Evolutionary conservation across 2,329 filamentous ascomycete species (phyloP).

Genomic region (Didymella sp.): DNA sequence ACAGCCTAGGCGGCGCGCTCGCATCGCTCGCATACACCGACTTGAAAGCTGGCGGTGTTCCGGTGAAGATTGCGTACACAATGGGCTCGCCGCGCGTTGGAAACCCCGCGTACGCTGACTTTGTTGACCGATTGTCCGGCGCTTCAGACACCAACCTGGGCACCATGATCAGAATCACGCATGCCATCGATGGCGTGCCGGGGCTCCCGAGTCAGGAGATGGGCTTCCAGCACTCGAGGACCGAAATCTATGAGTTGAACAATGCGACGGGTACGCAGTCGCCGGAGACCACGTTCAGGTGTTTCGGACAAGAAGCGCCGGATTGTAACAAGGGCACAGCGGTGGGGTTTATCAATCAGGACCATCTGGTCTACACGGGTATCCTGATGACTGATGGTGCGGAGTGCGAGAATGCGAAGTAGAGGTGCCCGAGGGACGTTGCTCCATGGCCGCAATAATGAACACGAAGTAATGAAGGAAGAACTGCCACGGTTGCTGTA

Average conservation of each 20-base stretch:
- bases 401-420: conserved; percentile 2
- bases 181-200: conserved; percentile 70
- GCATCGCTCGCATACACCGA: conserved; percentile 60
- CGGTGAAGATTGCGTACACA: conserved; percentile 21
- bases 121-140: conserved; percentile 52
- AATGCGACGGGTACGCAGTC: conserved; percentile 15
- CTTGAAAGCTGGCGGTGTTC: conserved; percentile 13
- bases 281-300: conserved; percentile 20
- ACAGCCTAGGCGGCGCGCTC: conserved; percentile 71
- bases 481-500: no score
- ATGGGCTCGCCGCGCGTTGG: conserved; percentile 68
- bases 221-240: conserved; percentile 69
- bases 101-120: conserved; percentile 62
- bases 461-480: no score
- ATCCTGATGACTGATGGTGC: conserved; percentile 19
- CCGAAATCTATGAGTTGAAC: conserved; percentile 64
- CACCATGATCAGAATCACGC: conserved; percentile 68
- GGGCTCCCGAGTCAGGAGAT: conserved; percentile 66
- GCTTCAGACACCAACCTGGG: conserved; percentile 54
- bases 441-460: no score
- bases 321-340: conserved; percentile 21
- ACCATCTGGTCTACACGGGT: conserved; percentile 23
- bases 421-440: no score
- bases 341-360: conserved; percentile 20
- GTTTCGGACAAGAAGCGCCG: conserved; percentile 25